Conservation (phyloP, 2,329 filamentous ascomycete species). For the Talaromyces atroroseus region DNA sequence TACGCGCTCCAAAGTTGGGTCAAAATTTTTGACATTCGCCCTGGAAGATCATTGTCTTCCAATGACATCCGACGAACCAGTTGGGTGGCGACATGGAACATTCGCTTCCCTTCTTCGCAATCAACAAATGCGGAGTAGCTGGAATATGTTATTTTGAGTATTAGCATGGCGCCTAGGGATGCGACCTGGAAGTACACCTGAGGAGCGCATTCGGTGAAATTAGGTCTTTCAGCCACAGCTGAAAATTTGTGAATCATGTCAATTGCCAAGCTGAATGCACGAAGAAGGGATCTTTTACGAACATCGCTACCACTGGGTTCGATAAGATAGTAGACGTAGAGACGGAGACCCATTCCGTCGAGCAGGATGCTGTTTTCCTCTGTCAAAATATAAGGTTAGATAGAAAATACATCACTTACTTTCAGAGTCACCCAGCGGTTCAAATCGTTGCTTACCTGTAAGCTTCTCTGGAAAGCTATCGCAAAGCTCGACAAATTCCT, state of each 20-base stretch:
- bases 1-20: slow-evolving; percentile 18
- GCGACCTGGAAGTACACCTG: neutral
- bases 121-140: slow-evolving; percentile 14
- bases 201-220: slow-evolving; percentile 2
- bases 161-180: slow-evolving; percentile 3
- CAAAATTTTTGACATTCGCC: slow-evolving; percentile 17
- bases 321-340: slow-evolving; percentile 9
- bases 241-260: neutral
- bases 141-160: slow-evolving; percentile 8
- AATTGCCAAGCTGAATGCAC: slow-evolving; percentile 3
- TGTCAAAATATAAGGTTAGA: neutral
- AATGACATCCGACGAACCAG: slow-evolving; percentile 14
- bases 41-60: slow-evolving; percentile 19
- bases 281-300: slow-evolving; percentile 9
- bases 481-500: slow-evolving; percentile 5
- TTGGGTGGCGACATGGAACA: slow-evolving; percentile 15
- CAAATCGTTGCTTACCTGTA: neutral
- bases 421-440: neutral
- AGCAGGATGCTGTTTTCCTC: slow-evolving; percentile 5
- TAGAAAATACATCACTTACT: neutral
- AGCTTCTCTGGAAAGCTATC: neutral
- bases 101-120: slow-evolving; percentile 14
- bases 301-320: neutral
- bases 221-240: neutral
- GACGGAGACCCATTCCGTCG: slow-evolving; percentile 6